Conservation (phyloP, 139 green algal species). For the Tetratostichococcus sp. region DNA sequence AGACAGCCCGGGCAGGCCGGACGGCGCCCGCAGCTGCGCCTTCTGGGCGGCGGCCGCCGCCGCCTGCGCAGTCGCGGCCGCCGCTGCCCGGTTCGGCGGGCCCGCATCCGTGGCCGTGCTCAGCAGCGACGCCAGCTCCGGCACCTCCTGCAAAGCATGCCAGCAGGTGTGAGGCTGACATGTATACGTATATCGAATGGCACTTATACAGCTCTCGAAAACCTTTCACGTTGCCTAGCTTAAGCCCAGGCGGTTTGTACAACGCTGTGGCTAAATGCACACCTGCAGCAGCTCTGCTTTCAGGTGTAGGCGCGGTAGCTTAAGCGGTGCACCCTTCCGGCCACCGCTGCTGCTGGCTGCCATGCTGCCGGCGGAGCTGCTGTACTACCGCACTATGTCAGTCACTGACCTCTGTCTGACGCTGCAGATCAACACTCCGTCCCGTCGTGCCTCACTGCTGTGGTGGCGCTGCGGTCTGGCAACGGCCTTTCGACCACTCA, state of each 20-base stretch:
- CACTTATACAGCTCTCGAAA: too few relatives aligned
- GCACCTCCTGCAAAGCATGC: conserved; percentile 45
- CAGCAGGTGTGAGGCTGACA: too few relatives aligned
- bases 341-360: not conserved
- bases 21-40: not conserved
- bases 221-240: not conserved
- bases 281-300: conserved; percentile 80
- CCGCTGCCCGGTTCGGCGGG: not conserved
- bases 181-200: too few relatives aligned
- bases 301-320: conserved; percentile 63
- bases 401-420: too few relatives aligned
- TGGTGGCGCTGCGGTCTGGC: too few relatives aligned
- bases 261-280: not conserved
- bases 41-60: not conserved
- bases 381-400: too few relatives aligned
- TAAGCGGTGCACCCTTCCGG: conserved; percentile 41
- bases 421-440: too few relatives aligned
- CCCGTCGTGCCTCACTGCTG: too few relatives aligned
- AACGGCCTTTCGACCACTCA: too few relatives aligned
- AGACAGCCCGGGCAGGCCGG: conserved; percentile 1
- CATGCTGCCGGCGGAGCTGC: not conserved
- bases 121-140: conserved; percentile 35
- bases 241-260: too few relatives aligned
- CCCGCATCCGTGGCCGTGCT: conserved; percentile 12
- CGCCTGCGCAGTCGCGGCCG: not conserved